Percentiles rank a stretch among this genome's conserved stretches.
These are phyloP conservation scores for Ophiocordyceps australis DNA, from an alignment of 2,329 filamentous ascomycete species.

Conservation along the genomic window DNA sequence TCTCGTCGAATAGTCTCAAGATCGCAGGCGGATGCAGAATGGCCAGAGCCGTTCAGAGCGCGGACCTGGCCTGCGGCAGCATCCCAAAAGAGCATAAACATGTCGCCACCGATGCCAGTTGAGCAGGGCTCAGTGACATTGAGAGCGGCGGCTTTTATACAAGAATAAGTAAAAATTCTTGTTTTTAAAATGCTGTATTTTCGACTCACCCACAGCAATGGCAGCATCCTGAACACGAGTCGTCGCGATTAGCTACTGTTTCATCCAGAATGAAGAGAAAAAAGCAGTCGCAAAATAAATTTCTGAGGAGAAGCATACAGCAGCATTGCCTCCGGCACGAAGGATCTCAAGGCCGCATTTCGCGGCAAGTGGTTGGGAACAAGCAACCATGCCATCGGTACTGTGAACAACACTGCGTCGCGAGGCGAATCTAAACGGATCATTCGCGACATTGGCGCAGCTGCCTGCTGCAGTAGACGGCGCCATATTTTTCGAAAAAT, in stretches of 20 bases:
- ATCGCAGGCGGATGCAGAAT: slow-evolving; percentile 50
- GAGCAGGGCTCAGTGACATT: slow-evolving; percentile 88
- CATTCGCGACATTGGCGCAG: slow-evolving; percentile 21
- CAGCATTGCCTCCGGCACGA: slow-evolving; percentile 81
- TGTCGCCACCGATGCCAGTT: slow-evolving; percentile 91
- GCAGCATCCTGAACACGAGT: slow-evolving; percentile 82
- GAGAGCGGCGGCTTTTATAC: slow-evolving; percentile 56
- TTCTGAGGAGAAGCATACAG: slow-evolving; percentile 43
- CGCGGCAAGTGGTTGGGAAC: slow-evolving; percentile 75
- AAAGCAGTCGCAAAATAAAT: no score
- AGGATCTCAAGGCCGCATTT: slow-evolving; percentile 75
- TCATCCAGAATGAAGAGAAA: slow-evolving; percentile 1
- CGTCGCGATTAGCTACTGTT: no score
- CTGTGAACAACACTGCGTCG: slow-evolving; percentile 86
- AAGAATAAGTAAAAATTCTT: neutral
- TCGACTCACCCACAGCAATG: slow-evolving; percentile 56
- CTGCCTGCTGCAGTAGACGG: slow-evolving; percentile 27
- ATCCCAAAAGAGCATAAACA: slow-evolving; percentile 90
- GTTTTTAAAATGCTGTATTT: neutral
- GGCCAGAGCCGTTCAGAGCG: slow-evolving; percentile 86
- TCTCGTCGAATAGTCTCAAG: slow-evolving; percentile 53
- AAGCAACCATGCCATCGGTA: slow-evolving; percentile 78
- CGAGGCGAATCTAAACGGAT: slow-evolving; percentile 52
- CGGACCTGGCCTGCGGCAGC: slow-evolving; percentile 65
- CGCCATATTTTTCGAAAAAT: slow-evolving; percentile 24